A percentile compares a stretch with the other conserved stretches of the same genome.
Conservation (phyloP, 192 early-diverging fungal genomes). For the Cetraspora pellucida region DNA sequence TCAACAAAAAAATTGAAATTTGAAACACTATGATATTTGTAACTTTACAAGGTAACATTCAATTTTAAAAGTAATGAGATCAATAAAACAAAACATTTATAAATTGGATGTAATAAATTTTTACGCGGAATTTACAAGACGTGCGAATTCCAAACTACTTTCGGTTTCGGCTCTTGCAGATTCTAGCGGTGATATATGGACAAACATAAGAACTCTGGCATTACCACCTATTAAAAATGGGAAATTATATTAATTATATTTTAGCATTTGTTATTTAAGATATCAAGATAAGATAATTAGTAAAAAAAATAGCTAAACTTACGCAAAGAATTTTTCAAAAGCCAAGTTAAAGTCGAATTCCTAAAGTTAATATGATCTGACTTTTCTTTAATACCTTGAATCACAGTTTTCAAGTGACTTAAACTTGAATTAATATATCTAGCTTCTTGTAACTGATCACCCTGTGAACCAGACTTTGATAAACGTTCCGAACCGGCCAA, state of each 20-base stretch:
- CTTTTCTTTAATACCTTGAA: constrained; percentile 72
- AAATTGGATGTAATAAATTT: too few species aligned
- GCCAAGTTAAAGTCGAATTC: constrained; percentile 81
- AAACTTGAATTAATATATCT: constrained; percentile 95
- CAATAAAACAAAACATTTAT: too few species aligned
- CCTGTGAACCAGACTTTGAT: constrained; percentile 32
- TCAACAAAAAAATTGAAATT: too few species aligned
- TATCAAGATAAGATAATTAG: too few species aligned
- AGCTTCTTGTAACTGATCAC: constrained; percentile 88
- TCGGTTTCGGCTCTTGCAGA: constrained; percentile 76
- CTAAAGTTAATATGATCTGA: constrained; percentile 88
- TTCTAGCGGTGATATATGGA: constrained; percentile 83
- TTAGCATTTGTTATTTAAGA: too few species aligned
- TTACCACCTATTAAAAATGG: too few species aligned
- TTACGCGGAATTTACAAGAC: not conserved
- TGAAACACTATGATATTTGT: too few species aligned
- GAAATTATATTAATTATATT: too few species aligned
- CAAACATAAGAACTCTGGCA: too few species aligned
- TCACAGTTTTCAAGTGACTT: constrained; percentile 86
- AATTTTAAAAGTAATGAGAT: too few species aligned
- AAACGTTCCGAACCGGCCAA: constrained; percentile 62
- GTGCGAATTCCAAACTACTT: not conserved
- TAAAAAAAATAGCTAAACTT: not conserved
- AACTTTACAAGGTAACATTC: too few species aligned
- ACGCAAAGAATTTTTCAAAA: constrained; percentile 56